Conservation (phyloP, 1,284 basidiomycete species). For the Exobasidium rhododendri region DNA sequence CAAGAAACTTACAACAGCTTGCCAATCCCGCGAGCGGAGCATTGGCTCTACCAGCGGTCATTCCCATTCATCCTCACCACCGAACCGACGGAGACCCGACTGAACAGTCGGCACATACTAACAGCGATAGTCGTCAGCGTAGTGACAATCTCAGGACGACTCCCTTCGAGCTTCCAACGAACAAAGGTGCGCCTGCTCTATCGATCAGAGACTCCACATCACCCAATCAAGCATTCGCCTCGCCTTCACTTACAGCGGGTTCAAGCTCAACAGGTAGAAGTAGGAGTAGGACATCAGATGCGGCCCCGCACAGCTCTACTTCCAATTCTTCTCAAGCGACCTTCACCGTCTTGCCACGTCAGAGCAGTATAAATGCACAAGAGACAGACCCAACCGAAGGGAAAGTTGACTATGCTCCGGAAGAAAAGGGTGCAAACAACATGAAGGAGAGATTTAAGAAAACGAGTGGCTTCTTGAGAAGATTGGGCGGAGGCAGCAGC, state of each 20-base stretch:
- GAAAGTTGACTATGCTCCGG: not conserved
- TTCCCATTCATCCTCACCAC: slow-evolving; percentile 14
- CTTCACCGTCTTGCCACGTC: not conserved
- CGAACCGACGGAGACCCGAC: not conserved
- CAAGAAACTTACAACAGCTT: not conserved
- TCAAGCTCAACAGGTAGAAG: not conserved
- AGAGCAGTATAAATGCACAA: not conserved
- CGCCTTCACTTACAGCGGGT: not conserved
- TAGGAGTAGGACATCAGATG: not conserved
- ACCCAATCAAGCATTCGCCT: too few relatives aligned
- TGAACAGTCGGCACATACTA: not conserved
- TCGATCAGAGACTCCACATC: too few relatives aligned
- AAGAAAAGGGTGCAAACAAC: slow-evolving; percentile 12
- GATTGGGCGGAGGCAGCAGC: slow-evolving; percentile 1
- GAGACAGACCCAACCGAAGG: not conserved
- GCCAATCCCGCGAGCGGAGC: slow-evolving; percentile 15
- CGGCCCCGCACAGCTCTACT: not conserved
- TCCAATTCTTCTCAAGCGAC: slow-evolving; percentile 14
- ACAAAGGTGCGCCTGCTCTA: not conserved
- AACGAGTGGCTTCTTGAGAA: slow-evolving; percentile 42
- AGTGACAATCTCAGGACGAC: not conserved
- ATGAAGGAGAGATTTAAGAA: slow-evolving; percentile 48
- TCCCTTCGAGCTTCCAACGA: not conserved
- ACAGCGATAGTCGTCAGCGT: not conserved
- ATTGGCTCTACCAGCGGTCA: not conserved